These are phyloP conservation scores for Pythium pyrilobum DNA, from an alignment of 352 stramenopile genomes.

Conservation along the genomic window DNA sequence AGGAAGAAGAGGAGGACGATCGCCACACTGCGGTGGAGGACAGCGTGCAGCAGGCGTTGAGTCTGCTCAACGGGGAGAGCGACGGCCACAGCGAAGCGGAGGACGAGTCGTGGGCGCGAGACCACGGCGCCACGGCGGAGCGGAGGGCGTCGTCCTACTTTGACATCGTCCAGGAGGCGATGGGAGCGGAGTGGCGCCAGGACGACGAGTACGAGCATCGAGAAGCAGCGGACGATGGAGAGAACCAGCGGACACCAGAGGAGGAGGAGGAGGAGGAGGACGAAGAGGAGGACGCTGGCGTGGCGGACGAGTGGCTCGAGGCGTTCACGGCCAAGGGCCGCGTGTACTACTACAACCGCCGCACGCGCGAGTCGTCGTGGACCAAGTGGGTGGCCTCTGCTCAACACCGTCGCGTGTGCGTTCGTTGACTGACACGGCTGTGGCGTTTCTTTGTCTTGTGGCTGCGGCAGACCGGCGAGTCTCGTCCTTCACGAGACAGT, in stretches of 20 bases:
- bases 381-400: conserved; percentile 43
- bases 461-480: background rate
- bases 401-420: background rate
- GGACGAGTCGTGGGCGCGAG: background rate
- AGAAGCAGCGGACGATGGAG: conserved; percentile 1
- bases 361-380: conserved; percentile 81
- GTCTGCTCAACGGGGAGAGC: conserved; percentile 29
- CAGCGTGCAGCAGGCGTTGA: conserved; percentile 38
- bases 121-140: background rate
- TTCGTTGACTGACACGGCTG: too few species aligned
- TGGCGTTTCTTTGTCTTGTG: background rate
- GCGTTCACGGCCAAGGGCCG: conserved; percentile 79
- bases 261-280: conserved; percentile 4
- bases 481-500: background rate
- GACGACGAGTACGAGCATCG: background rate
- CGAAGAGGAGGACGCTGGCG: conserved; percentile 11
- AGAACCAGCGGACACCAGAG: conserved; percentile 2
- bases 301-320: conserved; percentile 65
- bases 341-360: conserved; percentile 88
- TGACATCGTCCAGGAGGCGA: conserved; percentile 49
- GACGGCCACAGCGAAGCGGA: conserved; percentile 10
- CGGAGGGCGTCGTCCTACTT: conserved; percentile 21
- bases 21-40: conserved; percentile 15
- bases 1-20: conserved; percentile 19
- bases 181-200: conserved; percentile 12